Base-by-base conservation (phyloP, 2,329 filamentous ascomycete genomes). In the Hansfordia pulvinata region DNA sequence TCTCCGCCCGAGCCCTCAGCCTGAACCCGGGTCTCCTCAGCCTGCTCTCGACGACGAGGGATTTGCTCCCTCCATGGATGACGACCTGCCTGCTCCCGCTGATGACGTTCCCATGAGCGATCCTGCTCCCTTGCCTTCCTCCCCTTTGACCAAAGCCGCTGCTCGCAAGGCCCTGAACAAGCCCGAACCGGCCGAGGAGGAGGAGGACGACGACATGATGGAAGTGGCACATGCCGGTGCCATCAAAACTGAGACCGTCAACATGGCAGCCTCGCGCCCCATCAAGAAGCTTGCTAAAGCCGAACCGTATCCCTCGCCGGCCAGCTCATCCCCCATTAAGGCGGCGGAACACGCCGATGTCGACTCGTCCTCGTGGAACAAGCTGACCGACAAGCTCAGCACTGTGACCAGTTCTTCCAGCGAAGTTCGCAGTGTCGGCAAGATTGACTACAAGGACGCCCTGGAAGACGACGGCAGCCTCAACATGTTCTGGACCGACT, bases 401-500 rank as follows among this genome's bases (percentile, higher is more conserved):
- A 76, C 94, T 19, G 64, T 90, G 37, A 84, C 70, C 50, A 84
- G 75, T 43, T 76, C 83, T 4, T 60, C 68, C 4, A 49, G 69
- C 3, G 77, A 84, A 36, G 58, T 62, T 18, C 60, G 60, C 15
- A 64, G 60, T 7, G 69, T 82, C 36, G 85, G 85, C 20, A 98
- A 96, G 53, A 66, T 94, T 25, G 74, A 78, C 36, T 67, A 82
- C 31, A 71, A 79, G 35, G 79, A 93, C 51, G 85, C 82, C n/a
- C 57, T 93, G n/a, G 88, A 96, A 49, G 75, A 82, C 35, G 86
- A 98, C 44, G 90, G 88, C 19, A 92, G 81, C 40, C 62, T 98
- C 17, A 77, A 78, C 39, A 84, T 98, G 60, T 98, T 94, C 58
- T 98, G 90, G 90, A 79, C 82, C 6, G 90, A 98, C 52, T 98